Evolutionary conservation across 1,284 basidiomycete genomes (phyloP).

Genomic region (Cryptococcus sp.): DNA sequence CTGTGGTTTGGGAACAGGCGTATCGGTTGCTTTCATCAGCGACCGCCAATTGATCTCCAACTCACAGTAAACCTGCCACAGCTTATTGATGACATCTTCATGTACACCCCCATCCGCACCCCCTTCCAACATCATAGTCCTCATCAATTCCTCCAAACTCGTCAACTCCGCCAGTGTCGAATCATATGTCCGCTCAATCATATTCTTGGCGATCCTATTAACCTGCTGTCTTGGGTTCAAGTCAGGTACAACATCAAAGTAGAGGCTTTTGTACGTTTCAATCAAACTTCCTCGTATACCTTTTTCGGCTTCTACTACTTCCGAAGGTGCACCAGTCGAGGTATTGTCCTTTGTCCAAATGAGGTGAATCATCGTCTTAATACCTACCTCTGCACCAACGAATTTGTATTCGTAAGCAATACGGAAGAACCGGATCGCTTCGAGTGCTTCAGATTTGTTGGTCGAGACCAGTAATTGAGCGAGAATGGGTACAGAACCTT

Average conservation of each 20-base stretch:
- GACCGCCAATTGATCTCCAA: slow-evolving; percentile 7
- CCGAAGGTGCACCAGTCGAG: slow-evolving; percentile 68
- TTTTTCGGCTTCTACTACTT: slow-evolving; percentile 72
- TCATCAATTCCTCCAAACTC: slow-evolving; percentile 92
- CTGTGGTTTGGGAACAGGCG: slow-evolving; percentile 71
- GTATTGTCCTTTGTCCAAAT: slow-evolving; percentile 96
- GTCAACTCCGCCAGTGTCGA: slow-evolving; percentile 93
- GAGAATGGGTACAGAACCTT: slow-evolving; percentile 69
- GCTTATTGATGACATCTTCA: slow-evolving; percentile 75
- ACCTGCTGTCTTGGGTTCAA: slow-evolving; percentile 78
- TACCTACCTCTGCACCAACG: slow-evolving; percentile 65
- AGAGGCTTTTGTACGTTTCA: slow-evolving; percentile 83
- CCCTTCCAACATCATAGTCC: slow-evolving; percentile 77
- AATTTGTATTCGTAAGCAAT: slow-evolving; percentile 80
- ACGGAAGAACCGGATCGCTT: slow-evolving; percentile 93
- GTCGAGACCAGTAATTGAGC: slow-evolving; percentile 80
- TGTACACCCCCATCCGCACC: slow-evolving; percentile 69
- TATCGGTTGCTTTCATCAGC: slow-evolving; percentile 58
- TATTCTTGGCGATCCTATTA: slow-evolving; percentile 93
- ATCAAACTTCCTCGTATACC: slow-evolving; percentile 81
- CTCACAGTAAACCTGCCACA: slow-evolving; percentile 94
- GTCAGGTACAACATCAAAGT: slow-evolving; percentile 71
- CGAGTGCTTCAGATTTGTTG: slow-evolving; percentile 88
- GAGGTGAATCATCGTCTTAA: slow-evolving; percentile 95
- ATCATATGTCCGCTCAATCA: slow-evolving; percentile 90